A percentile compares a stretch with the other conserved stretches of the same genome.
These are phyloP conservation scores for Penicillium olsonii DNA, from an alignment of 2,329 filamentous ascomycete genomes.

Conservation along the genomic window DNA sequence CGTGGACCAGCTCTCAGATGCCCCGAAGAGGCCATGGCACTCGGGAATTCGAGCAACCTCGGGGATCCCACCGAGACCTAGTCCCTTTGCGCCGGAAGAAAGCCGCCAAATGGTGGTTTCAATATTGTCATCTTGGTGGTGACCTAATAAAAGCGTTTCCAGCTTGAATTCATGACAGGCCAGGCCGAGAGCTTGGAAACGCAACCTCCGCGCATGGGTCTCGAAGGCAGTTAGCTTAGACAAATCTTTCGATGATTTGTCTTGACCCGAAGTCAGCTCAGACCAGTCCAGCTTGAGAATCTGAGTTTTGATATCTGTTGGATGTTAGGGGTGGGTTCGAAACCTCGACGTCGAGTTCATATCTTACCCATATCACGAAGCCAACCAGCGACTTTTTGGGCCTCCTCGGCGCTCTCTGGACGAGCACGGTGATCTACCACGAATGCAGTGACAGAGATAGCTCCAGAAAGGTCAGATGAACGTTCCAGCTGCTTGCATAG, in stretches of 20 bases:
- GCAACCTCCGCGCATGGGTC: slow-evolving; percentile 68
- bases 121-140: slow-evolving; percentile 87
- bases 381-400: slow-evolving; percentile 51
- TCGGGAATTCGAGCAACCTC: slow-evolving; percentile 73
- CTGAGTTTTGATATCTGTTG: slow-evolving; percentile 35
- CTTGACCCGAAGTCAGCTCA: slow-evolving; percentile 1
- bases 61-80: slow-evolving; percentile 73
- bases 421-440: slow-evolving; percentile 64
- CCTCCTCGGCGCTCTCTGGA: slow-evolving; percentile 57
- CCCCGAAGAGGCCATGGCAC: slow-evolving; percentile 72
- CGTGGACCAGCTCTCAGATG: slow-evolving; percentile 64
- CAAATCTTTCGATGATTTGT: slow-evolving; percentile 15
- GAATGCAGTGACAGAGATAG: slow-evolving; percentile 52
- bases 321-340: not conserved
- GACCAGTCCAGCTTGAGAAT: slow-evolving; percentile 57
- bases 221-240: slow-evolving; percentile 67
- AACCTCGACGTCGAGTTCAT: not conserved
- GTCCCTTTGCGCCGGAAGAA: slow-evolving; percentile 63
- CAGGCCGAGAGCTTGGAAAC: slow-evolving; percentile 71
- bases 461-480: slow-evolving; percentile 18
- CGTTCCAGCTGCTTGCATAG: slow-evolving; percentile 61
- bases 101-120: slow-evolving; percentile 87
- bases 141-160: slow-evolving; percentile 70
- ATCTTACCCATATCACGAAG: slow-evolving; percentile 47
- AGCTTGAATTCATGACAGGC: slow-evolving; percentile 58